Base-by-base conservation (phyloP, 192 early-diverging fungal genomes). In the Backusella liffmaniae region DNA sequence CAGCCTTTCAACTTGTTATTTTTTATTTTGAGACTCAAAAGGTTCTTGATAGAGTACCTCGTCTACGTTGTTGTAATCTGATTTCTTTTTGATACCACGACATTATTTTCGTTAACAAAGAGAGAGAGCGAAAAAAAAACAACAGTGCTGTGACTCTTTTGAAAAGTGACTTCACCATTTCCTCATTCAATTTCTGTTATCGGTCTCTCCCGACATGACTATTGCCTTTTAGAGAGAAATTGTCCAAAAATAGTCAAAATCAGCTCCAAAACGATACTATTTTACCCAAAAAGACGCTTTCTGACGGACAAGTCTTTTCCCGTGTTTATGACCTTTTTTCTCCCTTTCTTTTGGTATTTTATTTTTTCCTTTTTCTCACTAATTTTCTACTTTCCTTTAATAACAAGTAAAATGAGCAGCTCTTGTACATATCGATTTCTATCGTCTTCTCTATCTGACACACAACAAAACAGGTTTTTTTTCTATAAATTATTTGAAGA, bases 41-140 rank as follows among this genome's bases (percentile, higher is more conserved):
- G 9, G 37, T 12, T 39, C 37, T 39, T 39, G 37, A 39, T 3
- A n/a, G 3, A 18, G 35, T 77, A 76, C 80, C 80, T 77, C 91
- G 82, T 23, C 84, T 71, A 32, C 86, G 88, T 51, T 86, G 34
- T 16, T 83, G 83, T 51, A 95, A 81, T 8, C 83, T 87, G 73
- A 95, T 87, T 13, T 84, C 84, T 7, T 80, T 81, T 76, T 95
- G 94, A 6, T 77, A 85, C 94, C 94, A 95, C 37, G 85, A 84
- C 88, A 89, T 91, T 49, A 49, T n/a, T 84, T 83, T 32, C 72
- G 42, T 16, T 74, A 6, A 77, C 75, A 16, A 84, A 84, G 5
- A 53, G 79, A 21, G 77, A 92, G 91, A 92, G 91, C 80, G 89
- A 92, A 78, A 92, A 29, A 23, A n/a, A n/a, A 23, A 4, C 23